Evolutionary conservation across 2,329 filamentous ascomycete genomes (phyloP).

Genomic region (Penicillium brevicompactum): DNA sequence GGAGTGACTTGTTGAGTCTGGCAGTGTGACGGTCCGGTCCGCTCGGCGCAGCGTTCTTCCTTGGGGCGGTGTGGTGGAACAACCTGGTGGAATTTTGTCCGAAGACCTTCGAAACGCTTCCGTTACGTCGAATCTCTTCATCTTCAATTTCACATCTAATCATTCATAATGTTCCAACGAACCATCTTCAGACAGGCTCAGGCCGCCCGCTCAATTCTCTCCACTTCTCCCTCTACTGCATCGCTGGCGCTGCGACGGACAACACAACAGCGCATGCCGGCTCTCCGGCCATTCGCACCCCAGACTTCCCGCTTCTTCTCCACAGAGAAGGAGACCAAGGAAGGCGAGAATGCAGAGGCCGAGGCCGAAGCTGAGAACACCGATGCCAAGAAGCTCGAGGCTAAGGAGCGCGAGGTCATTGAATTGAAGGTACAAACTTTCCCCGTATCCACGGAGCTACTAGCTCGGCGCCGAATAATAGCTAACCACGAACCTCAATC

Average conservation of each 20-base stretch:
- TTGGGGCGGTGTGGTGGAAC: slow-evolving; percentile 7
- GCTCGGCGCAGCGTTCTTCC: slow-evolving; percentile 9
- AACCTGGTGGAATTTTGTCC: slow-evolving; percentile 11
- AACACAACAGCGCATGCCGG: slow-evolving; percentile 34
- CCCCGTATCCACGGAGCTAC: slow-evolving; percentile 1
- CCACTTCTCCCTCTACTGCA: slow-evolving; percentile 34
- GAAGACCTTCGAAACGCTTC: not conserved
- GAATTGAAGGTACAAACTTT: slow-evolving; percentile 75
- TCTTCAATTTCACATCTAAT: slow-evolving; percentile 9
- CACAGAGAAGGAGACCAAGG: slow-evolving; percentile 48
- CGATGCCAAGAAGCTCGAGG: slow-evolving; percentile 68
- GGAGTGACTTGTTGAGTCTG: too few relatives aligned
- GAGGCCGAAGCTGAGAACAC: slow-evolving; percentile 50
- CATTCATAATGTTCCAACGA: slow-evolving; percentile 45
- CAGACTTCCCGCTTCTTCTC: slow-evolving; percentile 46
- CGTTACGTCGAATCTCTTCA: not conserved
- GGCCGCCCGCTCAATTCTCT: slow-evolving; percentile 38
- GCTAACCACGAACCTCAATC: not conserved
- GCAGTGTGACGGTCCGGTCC: not conserved
- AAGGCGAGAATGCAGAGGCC: slow-evolving; percentile 39
- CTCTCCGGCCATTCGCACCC: slow-evolving; percentile 36
- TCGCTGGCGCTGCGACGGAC: slow-evolving; percentile 36
- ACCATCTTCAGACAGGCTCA: slow-evolving; percentile 46
- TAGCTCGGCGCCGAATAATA: not conserved
- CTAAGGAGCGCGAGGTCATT: slow-evolving; percentile 70